Percentiles rank a stretch among this genome's conserved stretches.
Evolutionary conservation across 257 asterid species (phyloP).

Genomic region (Hygrophila difformis): DNA sequence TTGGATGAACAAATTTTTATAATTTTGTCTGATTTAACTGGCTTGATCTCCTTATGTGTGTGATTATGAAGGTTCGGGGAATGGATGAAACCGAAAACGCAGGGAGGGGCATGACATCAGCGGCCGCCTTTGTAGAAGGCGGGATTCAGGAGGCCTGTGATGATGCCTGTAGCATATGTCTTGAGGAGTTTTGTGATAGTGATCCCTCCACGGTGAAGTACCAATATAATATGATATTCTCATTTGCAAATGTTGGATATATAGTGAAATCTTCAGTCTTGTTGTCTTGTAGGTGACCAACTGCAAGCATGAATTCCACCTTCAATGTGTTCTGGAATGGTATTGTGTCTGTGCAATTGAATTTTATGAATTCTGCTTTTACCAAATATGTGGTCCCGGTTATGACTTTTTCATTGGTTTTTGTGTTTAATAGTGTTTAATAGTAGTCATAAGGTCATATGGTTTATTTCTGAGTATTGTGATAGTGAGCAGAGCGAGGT

Average conservation of each 20-base stretch:
- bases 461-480: too few relatives aligned
- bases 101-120: constrained; percentile 57
- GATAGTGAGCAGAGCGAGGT: too few relatives aligned
- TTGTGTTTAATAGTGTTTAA: too few relatives aligned
- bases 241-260: background rate
- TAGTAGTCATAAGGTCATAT: too few relatives aligned
- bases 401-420: constrained; percentile 2
- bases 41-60: too few relatives aligned
- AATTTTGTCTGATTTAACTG: too few relatives aligned
- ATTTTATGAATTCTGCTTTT: background rate
- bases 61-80: constrained; percentile 41
- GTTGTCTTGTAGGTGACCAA: constrained; percentile 48
- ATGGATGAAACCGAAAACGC: constrained; percentile 46
- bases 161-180: constrained; percentile 96
- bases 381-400: too few relatives aligned
- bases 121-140: constrained; percentile 96
- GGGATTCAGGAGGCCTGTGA: constrained; percentile 92
- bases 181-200: constrained; percentile 65
- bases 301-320: constrained; percentile 92
- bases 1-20: too few relatives aligned
- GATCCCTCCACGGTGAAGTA: constrained; percentile 74
- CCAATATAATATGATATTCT: background rate
- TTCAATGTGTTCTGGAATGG: constrained; percentile 95
- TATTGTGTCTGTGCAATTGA: constrained; percentile 21
- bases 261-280: constrained; percentile 8